phyloP scores from a whole-genome alignment of 75 land plant genomes.

The Azolla pinnata region DNA sequence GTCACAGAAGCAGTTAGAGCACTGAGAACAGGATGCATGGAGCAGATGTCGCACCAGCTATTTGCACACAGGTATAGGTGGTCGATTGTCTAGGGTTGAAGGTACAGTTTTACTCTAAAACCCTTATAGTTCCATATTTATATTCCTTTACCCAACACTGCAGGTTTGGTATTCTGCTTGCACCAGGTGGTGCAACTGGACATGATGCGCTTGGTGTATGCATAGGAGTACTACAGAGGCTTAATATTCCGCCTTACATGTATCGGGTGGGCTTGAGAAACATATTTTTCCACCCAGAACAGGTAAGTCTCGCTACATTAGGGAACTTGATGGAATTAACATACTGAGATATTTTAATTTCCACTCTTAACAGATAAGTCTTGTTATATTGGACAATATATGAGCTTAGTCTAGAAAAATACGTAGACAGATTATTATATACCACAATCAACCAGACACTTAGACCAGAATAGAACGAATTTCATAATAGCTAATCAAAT shows the following conservation, averaged over 20 bases:
- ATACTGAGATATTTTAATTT: too few relatives aligned
- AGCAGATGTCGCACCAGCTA: constrained; percentile 63
- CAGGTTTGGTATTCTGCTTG: constrained; percentile 76
- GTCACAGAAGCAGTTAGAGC: constrained; percentile 32
- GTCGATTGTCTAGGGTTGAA: background rate
- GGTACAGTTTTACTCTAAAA: too few relatives aligned
- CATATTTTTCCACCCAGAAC: constrained; percentile 81
- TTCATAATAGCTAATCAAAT: too few relatives aligned
- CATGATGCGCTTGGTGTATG: constrained; percentile 61
- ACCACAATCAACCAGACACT: too few relatives aligned
- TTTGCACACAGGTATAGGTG: constrained; percentile 69
- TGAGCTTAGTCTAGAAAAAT: too few relatives aligned
- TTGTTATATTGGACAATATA: too few relatives aligned
- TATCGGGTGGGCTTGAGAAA: constrained; percentile 93
- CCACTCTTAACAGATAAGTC: too few relatives aligned
- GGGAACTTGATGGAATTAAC: too few relatives aligned
- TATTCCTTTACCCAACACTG: too few relatives aligned
- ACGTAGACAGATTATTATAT: too few relatives aligned
- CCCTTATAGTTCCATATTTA: too few relatives aligned
- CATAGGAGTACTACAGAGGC: constrained; percentile 66
- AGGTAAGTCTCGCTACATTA: constrained; percentile 53
- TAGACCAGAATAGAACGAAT: too few relatives aligned
- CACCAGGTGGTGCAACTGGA: constrained; percentile 29
- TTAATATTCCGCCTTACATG: constrained; percentile 65
- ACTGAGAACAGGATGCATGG: constrained; percentile 73